Conservation (phyloP, 1,284 basidiomycete genomes). For the Rugosomyces carneus region DNA sequence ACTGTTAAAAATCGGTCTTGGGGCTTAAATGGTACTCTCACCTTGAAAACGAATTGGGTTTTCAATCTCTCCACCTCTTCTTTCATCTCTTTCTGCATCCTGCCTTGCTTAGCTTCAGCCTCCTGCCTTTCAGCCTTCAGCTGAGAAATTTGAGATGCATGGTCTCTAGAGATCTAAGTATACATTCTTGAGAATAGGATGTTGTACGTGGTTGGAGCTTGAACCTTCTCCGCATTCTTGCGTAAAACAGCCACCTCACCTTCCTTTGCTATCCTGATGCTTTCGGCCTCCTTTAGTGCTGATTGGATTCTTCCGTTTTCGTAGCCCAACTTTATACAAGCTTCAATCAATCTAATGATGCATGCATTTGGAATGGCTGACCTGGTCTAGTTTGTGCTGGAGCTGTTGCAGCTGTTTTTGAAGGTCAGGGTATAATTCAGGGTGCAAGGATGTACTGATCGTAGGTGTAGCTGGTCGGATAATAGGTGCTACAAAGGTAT, state of each 20-base stretch:
- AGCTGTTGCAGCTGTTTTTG: conserved; percentile 26
- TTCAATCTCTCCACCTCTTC: conserved; percentile 65
- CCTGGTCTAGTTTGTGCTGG: conserved; percentile 42
- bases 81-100: conserved; percentile 53
- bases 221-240: conserved; percentile 52
- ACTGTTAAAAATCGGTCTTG: not conserved
- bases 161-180: conserved; percentile 50
- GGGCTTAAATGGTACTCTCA: conserved; percentile 20
- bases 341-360: not conserved
- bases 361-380: conserved; percentile 16
- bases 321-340: conserved; percentile 38
- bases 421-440: conserved; percentile 3
- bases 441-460: not conserved
- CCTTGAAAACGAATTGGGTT: conserved; percentile 67
- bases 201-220: not conserved
- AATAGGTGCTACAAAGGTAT: not conserved
- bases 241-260: conserved; percentile 60
- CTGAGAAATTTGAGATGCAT: conserved; percentile 50
- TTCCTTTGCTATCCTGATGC: conserved; percentile 44
- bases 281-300: conserved; percentile 41
- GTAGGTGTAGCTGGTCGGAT: not conserved
- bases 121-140: conserved; percentile 56
- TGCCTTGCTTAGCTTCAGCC: conserved; percentile 46
- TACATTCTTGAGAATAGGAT: not conserved
- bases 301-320: conserved; percentile 40